Base-by-base conservation (phyloP, 495 filamentous ascomycete species). In the Trichoderma reesei region DNA sequence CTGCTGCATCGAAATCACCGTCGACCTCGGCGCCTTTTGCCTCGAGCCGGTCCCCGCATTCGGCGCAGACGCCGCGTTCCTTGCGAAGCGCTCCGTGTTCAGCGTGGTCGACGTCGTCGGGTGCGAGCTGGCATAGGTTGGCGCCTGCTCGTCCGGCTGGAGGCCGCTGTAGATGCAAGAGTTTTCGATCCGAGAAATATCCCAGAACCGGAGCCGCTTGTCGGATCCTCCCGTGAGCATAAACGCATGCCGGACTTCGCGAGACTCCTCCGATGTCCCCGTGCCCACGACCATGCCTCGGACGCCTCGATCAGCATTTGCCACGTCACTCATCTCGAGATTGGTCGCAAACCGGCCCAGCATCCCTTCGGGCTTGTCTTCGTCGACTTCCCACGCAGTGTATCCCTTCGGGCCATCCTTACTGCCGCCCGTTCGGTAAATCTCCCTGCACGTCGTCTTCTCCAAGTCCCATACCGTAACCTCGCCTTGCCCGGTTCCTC, bases 401-500 rank as follows among this genome's bases (percentile, higher is more conserved):
- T 96, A 97, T 18, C 84, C 85, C 70, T 84, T 88, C 1, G 80
- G 74, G 4, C 73, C 82, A 18, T 85, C 82, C 61, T 80, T 75
- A 51, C 74, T 77, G 41, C 79, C 75, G 10, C 82, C 78, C 63
- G 86, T 83, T 14, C 89, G 87, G 75, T 93, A 98, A 3, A 96
- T 86, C 73, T 97, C 93, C 65, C 91, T 84, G 68, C 95, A 98
- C 64, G 87, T 82, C 20, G 86, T 84, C 71, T 93, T 94, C 70
- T 98, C 92, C 16, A 96, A 79, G 73, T 99, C 95, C 94, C 94
- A 99, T 2, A 95, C 87, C 1, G 91, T 95, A 18, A 99, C 83
- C 70, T 98, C 93, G n/a, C 90, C 90, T 65, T 89, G 86, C 9
- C 85, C 87, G n/a, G 90, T 95, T 20, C 92, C 92, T 37, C 92